These are phyloP conservation scores for Saccharomyces hybrid DNA, from an alignment of 1,139 yeast genomes.

Conservation along the genomic window DNA sequence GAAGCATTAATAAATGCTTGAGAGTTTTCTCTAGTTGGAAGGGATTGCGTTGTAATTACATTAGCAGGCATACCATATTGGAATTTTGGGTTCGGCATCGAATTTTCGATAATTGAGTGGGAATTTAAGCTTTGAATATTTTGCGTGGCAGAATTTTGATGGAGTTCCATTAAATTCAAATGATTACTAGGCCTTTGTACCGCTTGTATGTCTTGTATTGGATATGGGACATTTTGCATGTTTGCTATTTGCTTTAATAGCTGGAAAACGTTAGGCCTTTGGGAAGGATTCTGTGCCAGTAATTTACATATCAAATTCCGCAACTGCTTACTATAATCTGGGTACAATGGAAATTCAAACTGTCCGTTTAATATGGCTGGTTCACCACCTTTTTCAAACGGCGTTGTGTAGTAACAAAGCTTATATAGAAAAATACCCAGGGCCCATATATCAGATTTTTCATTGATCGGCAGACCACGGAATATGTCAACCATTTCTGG, in stretches of 20 bases:
- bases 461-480: slow-evolving; percentile 7
- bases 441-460: no score
- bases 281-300: slow-evolving; percentile 59
- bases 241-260: slow-evolving; percentile 57
- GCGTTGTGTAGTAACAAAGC: no score
- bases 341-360: slow-evolving; percentile 49
- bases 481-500: slow-evolving; percentile 78
- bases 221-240: slow-evolving; percentile 49
- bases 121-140: background rate
- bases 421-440: no score
- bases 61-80: background rate
- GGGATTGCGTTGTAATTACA: background rate
- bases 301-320: slow-evolving; percentile 55
- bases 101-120: background rate
- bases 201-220: slow-evolving; percentile 34
- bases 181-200: background rate
- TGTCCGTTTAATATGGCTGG: slow-evolving; percentile 35
- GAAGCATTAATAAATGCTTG: background rate
- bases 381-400: no score
- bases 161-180: background rate
- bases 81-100: background rate
- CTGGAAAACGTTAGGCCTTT: slow-evolving; percentile 67
- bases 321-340: slow-evolving; percentile 42
- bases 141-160: background rate
- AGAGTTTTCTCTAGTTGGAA: background rate